Percentiles rank a stretch among this genome's conserved stretches.
Evolutionary conservation across 192 early-diverging fungal genomes (phyloP).

Genomic region (Mortierella hygrophila): DNA sequence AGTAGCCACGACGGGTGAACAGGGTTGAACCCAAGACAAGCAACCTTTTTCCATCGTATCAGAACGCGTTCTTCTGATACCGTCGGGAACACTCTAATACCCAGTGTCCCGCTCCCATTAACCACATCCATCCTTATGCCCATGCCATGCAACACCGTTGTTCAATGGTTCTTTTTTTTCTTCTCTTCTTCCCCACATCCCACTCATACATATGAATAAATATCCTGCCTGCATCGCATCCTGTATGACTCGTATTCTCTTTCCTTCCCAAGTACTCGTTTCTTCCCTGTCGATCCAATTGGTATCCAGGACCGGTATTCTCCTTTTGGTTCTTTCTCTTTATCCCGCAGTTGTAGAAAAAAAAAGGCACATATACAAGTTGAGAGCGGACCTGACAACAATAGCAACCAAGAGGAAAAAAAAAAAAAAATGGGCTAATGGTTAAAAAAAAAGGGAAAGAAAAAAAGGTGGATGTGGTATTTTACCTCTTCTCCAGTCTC

Average conservation of each 20-base stretch:
- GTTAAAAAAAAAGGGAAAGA: neutral
- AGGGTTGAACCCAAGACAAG: constrained; percentile 1
- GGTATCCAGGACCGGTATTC: neutral
- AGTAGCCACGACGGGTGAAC: neutral
- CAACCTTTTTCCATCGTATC: neutral
- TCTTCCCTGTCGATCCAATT: neutral
- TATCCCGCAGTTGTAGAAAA: constrained; percentile 8
- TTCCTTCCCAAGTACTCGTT: neutral
- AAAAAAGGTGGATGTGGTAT: neutral
- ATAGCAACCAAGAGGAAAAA: neutral
- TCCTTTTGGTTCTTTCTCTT: neutral
- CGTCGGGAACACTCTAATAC: neutral
- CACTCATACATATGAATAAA: neutral
- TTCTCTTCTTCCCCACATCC: neutral
- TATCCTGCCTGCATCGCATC: neutral
- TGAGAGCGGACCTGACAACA: constrained; percentile 19
- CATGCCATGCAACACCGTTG: neutral
- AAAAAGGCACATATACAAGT: neutral
- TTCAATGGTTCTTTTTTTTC: neutral
- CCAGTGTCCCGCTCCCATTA: neutral
- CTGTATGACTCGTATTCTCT: neutral
- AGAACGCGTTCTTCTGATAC: neutral
- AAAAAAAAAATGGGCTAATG: neutral
- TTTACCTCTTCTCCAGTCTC: constrained; percentile 78
- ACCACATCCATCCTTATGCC: neutral